These are phyloP conservation scores for Ustilago bromivora DNA, from an alignment of 1,284 basidiomycete genomes.

Conservation along the genomic window DNA sequence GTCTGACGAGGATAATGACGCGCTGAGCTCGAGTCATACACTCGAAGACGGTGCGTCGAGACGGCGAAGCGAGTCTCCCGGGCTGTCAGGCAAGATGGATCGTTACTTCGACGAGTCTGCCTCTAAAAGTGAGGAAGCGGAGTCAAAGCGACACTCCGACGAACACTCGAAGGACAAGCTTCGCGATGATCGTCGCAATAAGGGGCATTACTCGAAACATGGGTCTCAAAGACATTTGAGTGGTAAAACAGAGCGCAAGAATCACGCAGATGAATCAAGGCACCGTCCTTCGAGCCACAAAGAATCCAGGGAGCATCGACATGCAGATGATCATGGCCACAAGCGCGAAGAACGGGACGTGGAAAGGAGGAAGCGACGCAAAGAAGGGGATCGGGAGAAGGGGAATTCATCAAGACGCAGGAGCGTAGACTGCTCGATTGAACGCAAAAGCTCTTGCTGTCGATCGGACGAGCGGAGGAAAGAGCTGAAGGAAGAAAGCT, in stretches of 20 bases:
- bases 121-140: constrained; percentile 8
- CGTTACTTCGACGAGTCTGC: constrained; percentile 54
- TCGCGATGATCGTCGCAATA: not conserved
- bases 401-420: not conserved
- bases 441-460: not conserved
- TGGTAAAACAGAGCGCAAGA: not conserved
- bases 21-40: not conserved
- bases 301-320: not conserved
- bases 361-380: constrained; percentile 1
- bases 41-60: not conserved
- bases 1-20: constrained; percentile 19
- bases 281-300: not conserved
- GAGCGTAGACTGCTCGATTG: not conserved
- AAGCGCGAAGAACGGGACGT: not conserved
- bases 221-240: not conserved
- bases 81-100: constrained; percentile 60
- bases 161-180: not conserved
- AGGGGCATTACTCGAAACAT: not conserved
- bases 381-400: constrained; percentile 1
- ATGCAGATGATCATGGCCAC: not conserved
- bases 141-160: not conserved
- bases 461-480: not conserved
- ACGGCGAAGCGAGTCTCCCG: not conserved
- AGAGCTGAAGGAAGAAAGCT: not conserved
- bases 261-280: not conserved